These are phyloP conservation scores for Amphicarpaea edgeworthii DNA, from an alignment of 306 rosid species.

Conservation along the genomic window DNA sequence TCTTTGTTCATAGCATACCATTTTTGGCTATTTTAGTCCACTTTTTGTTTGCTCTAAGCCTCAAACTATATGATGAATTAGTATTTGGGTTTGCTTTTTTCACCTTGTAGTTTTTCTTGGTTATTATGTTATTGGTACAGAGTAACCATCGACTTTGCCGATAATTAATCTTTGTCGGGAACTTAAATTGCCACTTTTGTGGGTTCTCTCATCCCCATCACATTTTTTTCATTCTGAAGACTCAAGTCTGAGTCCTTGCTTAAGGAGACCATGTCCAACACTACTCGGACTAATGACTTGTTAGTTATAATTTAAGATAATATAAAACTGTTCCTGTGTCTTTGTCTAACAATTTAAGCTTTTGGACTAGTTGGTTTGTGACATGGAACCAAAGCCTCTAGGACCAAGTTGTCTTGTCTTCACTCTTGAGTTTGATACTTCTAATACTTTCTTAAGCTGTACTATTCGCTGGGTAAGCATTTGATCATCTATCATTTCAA, in stretches of 20 bases:
- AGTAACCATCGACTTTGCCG: too few relatives aligned
- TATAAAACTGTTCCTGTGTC: neutral
- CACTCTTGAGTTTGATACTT: neutral
- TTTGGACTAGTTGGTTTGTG: neutral
- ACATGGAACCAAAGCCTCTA: neutral
- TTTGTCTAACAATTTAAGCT: neutral
- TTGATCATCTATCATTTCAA: neutral
- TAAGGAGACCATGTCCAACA: too few relatives aligned
- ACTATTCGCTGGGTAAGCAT: neutral
- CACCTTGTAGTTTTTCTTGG: neutral
- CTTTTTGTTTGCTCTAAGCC: conserved; percentile 19
- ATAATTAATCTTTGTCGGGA: too few relatives aligned
- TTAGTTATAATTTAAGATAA: too few relatives aligned
- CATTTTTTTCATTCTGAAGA: too few relatives aligned
- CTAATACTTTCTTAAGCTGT: neutral
- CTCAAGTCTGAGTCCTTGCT: too few relatives aligned
- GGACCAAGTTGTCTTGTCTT: neutral
- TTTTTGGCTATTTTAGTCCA: conserved; percentile 5
- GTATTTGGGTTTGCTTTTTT: neutral
- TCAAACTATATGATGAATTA: neutral
- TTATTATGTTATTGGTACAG: too few relatives aligned
- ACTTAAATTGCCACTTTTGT: too few relatives aligned
- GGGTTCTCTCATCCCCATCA: too few relatives aligned
- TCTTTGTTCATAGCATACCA: conserved; percentile 13
- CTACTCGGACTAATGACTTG: too few relatives aligned